A percentile compares a stretch with the other conserved stretches of the same genome.
These are phyloP conservation scores for Blastomyces gilchristii DNA, from an alignment of 2,329 filamentous ascomycete genomes.

Conservation along the genomic window DNA sequence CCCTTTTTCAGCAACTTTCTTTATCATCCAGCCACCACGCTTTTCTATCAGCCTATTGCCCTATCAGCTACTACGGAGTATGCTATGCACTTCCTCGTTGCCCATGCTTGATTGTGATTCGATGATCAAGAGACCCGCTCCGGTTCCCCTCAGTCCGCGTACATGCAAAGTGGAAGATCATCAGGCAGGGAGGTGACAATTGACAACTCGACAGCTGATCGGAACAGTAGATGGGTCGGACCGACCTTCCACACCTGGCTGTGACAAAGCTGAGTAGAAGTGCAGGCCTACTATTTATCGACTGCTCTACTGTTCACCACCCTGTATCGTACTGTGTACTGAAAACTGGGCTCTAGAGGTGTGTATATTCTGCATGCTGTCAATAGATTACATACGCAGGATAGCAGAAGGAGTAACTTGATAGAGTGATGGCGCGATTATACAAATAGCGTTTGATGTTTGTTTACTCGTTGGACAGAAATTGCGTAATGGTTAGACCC, in stretches of 20 bases:
- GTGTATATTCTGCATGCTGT: background rate
- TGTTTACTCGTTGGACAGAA: background rate
- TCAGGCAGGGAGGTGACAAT: background rate
- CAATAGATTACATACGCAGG: too few species aligned
- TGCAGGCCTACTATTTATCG: background rate
- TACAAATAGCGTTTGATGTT: background rate
- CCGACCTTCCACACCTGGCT: background rate
- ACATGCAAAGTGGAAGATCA: background rate
- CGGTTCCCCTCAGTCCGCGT: background rate
- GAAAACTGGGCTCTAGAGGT: background rate
- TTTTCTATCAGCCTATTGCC: background rate
- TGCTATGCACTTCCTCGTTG: background rate
- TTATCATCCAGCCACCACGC: background rate
- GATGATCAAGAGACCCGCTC: background rate
- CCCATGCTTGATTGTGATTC: background rate
- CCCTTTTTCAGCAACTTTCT: background rate
- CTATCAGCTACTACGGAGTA: background rate
- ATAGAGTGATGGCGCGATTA: too few species aligned
- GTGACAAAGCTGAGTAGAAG: background rate
- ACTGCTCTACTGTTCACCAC: background rate
- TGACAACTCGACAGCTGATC: background rate
- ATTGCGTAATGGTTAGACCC: background rate
- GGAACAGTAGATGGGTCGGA: background rate
- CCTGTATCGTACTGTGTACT: background rate
- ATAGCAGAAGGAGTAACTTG: too few species aligned